Evolutionary conservation across 345 rosid species (phyloP).

Genomic region (Limnanthes douglasii): DNA sequence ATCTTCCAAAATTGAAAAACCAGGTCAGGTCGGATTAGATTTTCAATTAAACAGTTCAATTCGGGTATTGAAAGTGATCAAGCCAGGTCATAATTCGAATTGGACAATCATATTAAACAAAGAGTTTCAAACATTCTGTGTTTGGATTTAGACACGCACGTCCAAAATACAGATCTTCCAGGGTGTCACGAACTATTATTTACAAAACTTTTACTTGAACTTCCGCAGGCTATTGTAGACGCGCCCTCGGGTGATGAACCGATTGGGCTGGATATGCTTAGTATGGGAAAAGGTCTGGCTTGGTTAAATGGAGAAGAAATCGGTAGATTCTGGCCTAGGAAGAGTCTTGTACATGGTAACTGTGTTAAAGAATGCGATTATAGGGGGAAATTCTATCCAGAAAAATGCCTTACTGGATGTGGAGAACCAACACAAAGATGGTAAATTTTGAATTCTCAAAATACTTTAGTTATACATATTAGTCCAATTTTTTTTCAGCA

Average conservation of each 20-base stretch:
- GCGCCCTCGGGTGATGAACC: conserved; percentile 80
- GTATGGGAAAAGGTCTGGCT: conserved; percentile 93
- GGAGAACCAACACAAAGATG: conserved; percentile 93
- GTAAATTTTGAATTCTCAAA: conserved; percentile 40
- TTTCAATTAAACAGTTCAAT: conserved; percentile 2
- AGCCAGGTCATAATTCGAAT: too few relatives aligned
- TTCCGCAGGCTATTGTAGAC: conserved; percentile 49
- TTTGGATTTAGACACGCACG: too few relatives aligned
- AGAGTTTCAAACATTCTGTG: too few relatives aligned
- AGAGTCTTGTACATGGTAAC: conserved; percentile 25
- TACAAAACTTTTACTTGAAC: too few relatives aligned
- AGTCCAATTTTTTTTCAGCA: too few relatives aligned
- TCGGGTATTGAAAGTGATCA: conserved; percentile 1
- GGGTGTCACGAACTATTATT: too few relatives aligned
- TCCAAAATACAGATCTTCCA: too few relatives aligned
- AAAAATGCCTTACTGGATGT: conserved; percentile 78
- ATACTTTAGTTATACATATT: too few relatives aligned
- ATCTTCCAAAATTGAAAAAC: too few relatives aligned
- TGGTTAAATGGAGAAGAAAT: conserved; percentile 98
- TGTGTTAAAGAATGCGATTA: conserved; percentile 66
- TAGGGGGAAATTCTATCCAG: conserved; percentile 64
- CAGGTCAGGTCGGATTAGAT: too few relatives aligned
- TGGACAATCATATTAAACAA: too few relatives aligned
- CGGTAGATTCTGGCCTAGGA: conserved; percentile 80
- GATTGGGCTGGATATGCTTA: conserved; percentile 70